Evolutionary conservation across 768 basidiomycete genomes (phyloP), one percentile per base, ranked within the genome.

Genomic region (Boletus fagicola): DNA sequence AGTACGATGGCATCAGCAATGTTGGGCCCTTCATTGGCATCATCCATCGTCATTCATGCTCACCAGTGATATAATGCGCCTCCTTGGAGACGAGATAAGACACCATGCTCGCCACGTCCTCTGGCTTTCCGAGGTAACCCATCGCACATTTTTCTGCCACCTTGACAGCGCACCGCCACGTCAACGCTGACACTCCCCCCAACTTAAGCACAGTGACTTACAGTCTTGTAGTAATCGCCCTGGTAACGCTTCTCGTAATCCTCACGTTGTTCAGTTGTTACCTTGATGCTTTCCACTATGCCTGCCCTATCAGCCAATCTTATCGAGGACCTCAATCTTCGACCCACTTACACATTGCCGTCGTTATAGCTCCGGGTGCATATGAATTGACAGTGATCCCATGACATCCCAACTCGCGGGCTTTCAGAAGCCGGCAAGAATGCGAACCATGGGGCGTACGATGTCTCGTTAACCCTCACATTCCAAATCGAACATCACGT

Each of bases 1-100:
- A 30, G 20, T 11, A 16, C 10, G 10, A 13, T 49, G 30, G 11
- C 15, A 22, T 59, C 59, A 42, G n/a, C 30, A 30, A 35, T 11
- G 5, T 24, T 18, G n/a, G n/a, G n/a, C 24, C 1, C 10, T 16
- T 50, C 16, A 35, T 8, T 15, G 20, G 8, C 18, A 35, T 35
- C 33, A 3, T 31, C 3, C 31, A 50, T 46, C 18, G 22, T 33
- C 35, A 30, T 24, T 6, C 13, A 24, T 16, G 33, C 65, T 58
- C 49, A 68, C 69, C 74, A 7, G 67, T 69, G 30, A 72, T 66
- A 30, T 65, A 68, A 46, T 58, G 56, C 3, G 67, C 64, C 43
- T 66, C 69, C 59, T 67, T 69, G 18, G 72, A 68, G 22, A 65
- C 69, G 16, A 76, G 59, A 49, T 65, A 74, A 12, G 70, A 69